Base-by-base conservation (phyloP, 805 yeast species). In the Clavispora santaluciae region DNA sequence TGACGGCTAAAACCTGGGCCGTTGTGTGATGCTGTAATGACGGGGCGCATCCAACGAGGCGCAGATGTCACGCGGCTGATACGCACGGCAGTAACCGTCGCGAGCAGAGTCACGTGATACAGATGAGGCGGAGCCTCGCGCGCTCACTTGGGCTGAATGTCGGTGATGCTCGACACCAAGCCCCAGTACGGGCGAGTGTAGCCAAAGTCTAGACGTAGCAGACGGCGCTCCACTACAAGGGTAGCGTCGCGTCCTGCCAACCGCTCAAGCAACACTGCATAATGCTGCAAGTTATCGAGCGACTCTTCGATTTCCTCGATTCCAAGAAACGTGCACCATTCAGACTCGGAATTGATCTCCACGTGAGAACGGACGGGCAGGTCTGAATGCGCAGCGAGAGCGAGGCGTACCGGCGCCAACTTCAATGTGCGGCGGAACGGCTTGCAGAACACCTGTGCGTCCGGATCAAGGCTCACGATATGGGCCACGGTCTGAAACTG, bases 261-360 rank as follows among this genome's bases (percentile, higher is more conserved):
- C 13, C 11, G 10, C 2, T 18, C 35, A n/a, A 50, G 17, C 9
- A 16, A n/a, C 4, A 10, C n/a, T 3, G 33, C 22, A 23, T 39
- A 22, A 3, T 38, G 26, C 12, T 12, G 39, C 18, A 49, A 28
- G 15, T 42, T 36, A 20, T 36, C 28, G 22, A 49, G 39, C n/a
- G 44, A 43, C 23, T 42, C 47, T 34, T 51, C 55, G 9, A 44
- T 41, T 22, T 51, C 55, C 15, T 20, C 41, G 4, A 51, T 35
- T 6, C 42, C 48, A 13, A 50, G 44, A 33, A 51, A 51, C 7
- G 15, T 11, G 39, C 51, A 46, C 11, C 40, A 35, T 1, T 51
- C 54, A 6, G 23, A 36, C 17, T 43, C 46, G 3, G 41, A 25
- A n/a, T 38, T 36, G 13, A 44, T 23, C 35, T 50, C 51, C 10